These are phyloP conservation scores for Aspergillus pseudonomiae DNA, from an alignment of 2,329 filamentous ascomycete species.

Conservation along the genomic window DNA sequence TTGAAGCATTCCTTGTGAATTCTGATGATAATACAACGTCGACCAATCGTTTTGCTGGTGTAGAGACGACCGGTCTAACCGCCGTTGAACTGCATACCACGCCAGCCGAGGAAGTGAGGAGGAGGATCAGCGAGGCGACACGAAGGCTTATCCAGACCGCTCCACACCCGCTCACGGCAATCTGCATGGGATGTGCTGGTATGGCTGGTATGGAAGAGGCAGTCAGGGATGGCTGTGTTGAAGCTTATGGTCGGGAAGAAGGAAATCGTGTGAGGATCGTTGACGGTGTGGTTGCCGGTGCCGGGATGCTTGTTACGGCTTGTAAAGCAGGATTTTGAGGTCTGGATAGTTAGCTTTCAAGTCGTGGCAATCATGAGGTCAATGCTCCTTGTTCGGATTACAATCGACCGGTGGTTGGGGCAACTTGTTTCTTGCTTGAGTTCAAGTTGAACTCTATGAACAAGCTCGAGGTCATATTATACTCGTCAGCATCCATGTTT, in stretches of 20 bases:
- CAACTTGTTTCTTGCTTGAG: not conserved
- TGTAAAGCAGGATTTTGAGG: constrained; percentile 41
- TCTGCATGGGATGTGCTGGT: constrained; percentile 86
- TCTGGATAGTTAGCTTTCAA: not conserved
- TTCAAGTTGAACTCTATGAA: not conserved
- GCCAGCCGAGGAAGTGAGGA: constrained; percentile 64
- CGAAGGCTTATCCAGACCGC: constrained; percentile 61
- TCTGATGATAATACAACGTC: constrained; percentile 35
- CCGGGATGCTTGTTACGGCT: constrained; percentile 38
- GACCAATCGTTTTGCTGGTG: constrained; percentile 69
- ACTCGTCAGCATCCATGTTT: not conserved
- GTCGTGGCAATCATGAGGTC: not conserved
- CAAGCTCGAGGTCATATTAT: not conserved
- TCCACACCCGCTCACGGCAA: constrained; percentile 59
- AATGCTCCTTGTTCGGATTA: not conserved
- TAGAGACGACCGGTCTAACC: constrained; percentile 78
- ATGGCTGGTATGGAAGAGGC: constrained; percentile 84
- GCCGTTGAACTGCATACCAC: constrained; percentile 78
- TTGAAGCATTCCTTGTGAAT: constrained; percentile 64
- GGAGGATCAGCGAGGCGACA: constrained; percentile 71
- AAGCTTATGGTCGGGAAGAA: constrained; percentile 63
- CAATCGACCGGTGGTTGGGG: not conserved
- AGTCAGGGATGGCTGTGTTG: constrained; percentile 69
- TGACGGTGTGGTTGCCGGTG: constrained; percentile 62
- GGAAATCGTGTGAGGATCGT: constrained; percentile 69